Conservation (phyloP, 495 filamentous ascomycete species). For the Acidiella bohemica region DNA sequence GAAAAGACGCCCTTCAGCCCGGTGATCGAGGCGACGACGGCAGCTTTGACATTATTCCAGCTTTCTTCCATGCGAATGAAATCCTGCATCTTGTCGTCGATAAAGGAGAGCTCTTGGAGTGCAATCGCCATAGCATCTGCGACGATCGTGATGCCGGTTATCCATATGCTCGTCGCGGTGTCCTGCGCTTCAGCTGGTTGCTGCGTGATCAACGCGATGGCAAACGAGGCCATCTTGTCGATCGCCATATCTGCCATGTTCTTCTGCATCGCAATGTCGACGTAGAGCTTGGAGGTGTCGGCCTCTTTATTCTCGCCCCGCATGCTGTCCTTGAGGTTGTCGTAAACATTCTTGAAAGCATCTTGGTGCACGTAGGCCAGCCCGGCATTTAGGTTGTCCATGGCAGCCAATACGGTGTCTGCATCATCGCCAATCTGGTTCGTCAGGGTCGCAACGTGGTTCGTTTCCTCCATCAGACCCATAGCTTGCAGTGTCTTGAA, state of each 20-base stretch:
- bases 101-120: conserved; percentile 22
- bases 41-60: conserved; percentile 22
- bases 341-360: conserved; percentile 30
- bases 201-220: conserved; percentile 23
- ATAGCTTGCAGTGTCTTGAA: conserved; percentile 29
- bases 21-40: conserved; percentile 23
- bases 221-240: conserved; percentile 27
- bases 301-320: conserved; percentile 14
- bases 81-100: conserved; percentile 26
- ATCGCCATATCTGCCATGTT: conserved; percentile 27
- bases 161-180: conserved; percentile 25
- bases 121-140: conserved; percentile 26
- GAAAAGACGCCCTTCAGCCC: conserved; percentile 27
- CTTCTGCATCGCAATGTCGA: conserved; percentile 28
- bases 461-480: conserved; percentile 24
- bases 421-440: conserved; percentile 23
- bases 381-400: conserved; percentile 30
- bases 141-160: conserved; percentile 26
- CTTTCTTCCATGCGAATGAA: conserved; percentile 27
- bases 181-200: conserved; percentile 24
- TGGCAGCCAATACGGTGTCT: conserved; percentile 23
- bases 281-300: conserved; percentile 18
- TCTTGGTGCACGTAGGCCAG: conserved; percentile 30
- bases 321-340: conserved; percentile 23
- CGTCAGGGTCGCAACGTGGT: conserved; percentile 26